These are phyloP conservation scores for Wolfiporia cocos DNA, from an alignment of 1,284 basidiomycete genomes.

Conservation along the genomic window DNA sequence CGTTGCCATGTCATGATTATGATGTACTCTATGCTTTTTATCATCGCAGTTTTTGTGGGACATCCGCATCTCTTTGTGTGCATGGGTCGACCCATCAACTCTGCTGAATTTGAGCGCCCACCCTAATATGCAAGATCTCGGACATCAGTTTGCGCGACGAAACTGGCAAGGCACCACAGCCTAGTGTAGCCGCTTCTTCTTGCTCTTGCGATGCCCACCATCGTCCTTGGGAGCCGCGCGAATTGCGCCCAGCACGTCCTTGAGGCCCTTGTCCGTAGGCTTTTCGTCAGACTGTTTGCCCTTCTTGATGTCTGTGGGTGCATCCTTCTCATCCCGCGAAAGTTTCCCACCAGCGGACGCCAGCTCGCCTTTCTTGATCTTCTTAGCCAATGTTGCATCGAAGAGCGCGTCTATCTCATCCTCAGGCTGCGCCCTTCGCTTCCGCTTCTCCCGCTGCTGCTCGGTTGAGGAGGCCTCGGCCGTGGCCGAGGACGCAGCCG, in stretches of 20 bases:
- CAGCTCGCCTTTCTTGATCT: slow-evolving; percentile 46
- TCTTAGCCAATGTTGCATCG: slow-evolving; percentile 46
- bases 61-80: too few relatives aligned
- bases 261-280: slow-evolving; percentile 25
- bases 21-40: neutral
- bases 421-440: slow-evolving; percentile 24
- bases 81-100: too few relatives aligned
- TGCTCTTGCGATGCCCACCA: slow-evolving; percentile 21
- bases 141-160: too few relatives aligned
- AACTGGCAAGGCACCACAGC: too few relatives aligned
- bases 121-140: too few relatives aligned
- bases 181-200: slow-evolving; percentile 11
- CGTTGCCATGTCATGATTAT: slow-evolving; percentile 20
- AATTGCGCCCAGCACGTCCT: slow-evolving; percentile 38
- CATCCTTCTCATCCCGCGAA: neutral
- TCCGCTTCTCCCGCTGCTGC: slow-evolving; percentile 21
- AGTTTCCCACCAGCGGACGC: slow-evolving; percentile 7
- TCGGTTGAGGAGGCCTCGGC: slow-evolving; percentile 1
- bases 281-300: slow-evolving; percentile 13
- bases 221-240: slow-evolving; percentile 35
- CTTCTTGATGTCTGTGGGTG: slow-evolving; percentile 14
- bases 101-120: too few relatives aligned
- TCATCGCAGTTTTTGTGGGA: neutral
- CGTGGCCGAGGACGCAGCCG: slow-evolving; percentile 1
- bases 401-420: slow-evolving; percentile 77